Evolutionary conservation across 768 basidiomycete species (phyloP).

Genomic region (Amanita molliuscula): DNA sequence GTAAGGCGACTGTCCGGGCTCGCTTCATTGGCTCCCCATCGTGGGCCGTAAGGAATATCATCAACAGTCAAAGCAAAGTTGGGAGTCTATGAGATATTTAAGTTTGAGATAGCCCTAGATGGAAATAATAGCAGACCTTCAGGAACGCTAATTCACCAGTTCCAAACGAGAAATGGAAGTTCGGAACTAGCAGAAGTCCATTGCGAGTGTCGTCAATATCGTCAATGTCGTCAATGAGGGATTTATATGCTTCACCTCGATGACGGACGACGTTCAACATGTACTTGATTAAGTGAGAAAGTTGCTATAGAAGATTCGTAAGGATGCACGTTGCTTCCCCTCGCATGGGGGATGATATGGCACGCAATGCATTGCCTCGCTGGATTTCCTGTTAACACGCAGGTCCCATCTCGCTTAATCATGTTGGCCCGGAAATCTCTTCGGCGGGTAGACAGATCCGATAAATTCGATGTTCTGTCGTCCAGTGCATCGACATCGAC

Average conservation of each 20-base stretch:
- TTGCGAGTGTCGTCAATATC: constrained; percentile 10
- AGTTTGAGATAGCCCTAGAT: constrained; percentile 3
- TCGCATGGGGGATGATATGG: constrained; percentile 10
- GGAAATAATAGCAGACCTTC: constrained; percentile 9
- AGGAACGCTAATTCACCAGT: constrained; percentile 8
- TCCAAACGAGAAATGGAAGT: constrained; percentile 9
- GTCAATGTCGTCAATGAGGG: not conserved
- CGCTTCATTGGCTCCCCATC: not conserved
- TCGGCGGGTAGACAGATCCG: not conserved
- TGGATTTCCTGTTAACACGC: constrained; percentile 6
- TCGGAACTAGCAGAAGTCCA: constrained; percentile 9
- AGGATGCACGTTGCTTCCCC: constrained; percentile 9
- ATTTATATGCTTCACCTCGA: constrained; percentile 5
- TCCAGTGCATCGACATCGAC: constrained; percentile 8
- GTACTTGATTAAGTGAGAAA: constrained; percentile 8
- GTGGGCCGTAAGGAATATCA: constrained; percentile 6
- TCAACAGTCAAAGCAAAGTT: constrained; percentile 7
- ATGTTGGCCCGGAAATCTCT: constrained; percentile 5
- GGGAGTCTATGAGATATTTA: constrained; percentile 6
- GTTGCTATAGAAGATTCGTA: not conserved
- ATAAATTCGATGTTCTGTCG: constrained; percentile 7
- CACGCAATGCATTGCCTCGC: constrained; percentile 5
- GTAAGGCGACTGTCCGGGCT: not conserved
- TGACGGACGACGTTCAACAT: constrained; percentile 2
- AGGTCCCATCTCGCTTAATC: constrained; percentile 7